Base-by-base conservation (phyloP, 139 green algal genomes). In the Asterochloris erici region DNA sequence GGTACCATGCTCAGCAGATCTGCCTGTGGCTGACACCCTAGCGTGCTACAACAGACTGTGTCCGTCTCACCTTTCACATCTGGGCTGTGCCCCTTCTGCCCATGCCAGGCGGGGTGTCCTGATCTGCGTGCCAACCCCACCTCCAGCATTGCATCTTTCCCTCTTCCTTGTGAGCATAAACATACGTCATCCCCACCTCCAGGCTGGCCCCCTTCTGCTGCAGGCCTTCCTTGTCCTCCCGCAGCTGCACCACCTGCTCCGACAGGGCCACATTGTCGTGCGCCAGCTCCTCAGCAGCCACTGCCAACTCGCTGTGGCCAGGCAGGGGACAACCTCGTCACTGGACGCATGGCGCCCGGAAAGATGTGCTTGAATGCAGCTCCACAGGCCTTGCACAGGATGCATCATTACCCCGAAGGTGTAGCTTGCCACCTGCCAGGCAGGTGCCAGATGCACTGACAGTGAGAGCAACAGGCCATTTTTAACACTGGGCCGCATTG, bases 291-390 rank as follows among this genome's bases (percentile, higher is more conserved):
- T 83, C 79, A 77, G 79, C 73, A 23, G 79, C 79, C 15, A 68
- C 79, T 61, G 79, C 60, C 68, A 83, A 60, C 68, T 83, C 79
- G 68, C 79, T 83, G 79, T 68, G 73, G 11, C 12, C 17, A 71
- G 15, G 17, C 19, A 74, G 26, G 23, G 26, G 47, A 62, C 61
- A 14, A 28, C 17, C 10, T 64, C 24, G 1, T 63, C 24, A 66
- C 62, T 71, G 66, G 21, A 23, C 19, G 17, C 66, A 71, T 71
- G 66, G 19, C 19, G 2, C 17, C 66, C 66, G 10, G 4, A 1
- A 14, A 23, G 66, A 21, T 71, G 21, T 4, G 2, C 66, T 71
- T 23, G 19, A 26, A 19, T 13, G 71, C 71, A 77, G 24, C 26
- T 29, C 71, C 12, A 77, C 23, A 60, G 23, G 12, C n/a, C 23